phyloP scores from a whole-genome alignment of 1,284 basidiomycete genomes.

The Ustilago loliicola region DNA sequence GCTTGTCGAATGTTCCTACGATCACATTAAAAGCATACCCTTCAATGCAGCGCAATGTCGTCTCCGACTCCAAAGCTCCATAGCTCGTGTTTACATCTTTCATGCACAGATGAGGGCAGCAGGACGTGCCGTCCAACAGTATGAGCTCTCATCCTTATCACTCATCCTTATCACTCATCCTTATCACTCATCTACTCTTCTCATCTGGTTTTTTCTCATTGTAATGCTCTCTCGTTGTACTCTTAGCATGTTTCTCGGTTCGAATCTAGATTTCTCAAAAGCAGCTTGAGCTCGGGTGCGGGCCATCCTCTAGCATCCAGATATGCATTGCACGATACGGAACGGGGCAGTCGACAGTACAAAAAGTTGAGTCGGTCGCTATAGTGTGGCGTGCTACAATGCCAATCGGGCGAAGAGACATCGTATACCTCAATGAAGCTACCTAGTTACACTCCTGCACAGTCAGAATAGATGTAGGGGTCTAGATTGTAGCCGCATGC shows the following conservation, averaged over 20 bases:
- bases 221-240: constrained; percentile 38
- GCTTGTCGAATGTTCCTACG: not conserved
- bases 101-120: too few species aligned
- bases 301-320: too few species aligned
- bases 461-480: not conserved
- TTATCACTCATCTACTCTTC: not conserved
- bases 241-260: constrained; percentile 37
- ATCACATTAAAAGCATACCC: not conserved
- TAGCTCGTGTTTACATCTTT: too few species aligned
- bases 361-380: too few species aligned
- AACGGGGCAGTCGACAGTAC: not conserved
- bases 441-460: not conserved
- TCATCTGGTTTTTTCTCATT: constrained; percentile 11
- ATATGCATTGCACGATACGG: not conserved
- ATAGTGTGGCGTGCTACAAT: not conserved
- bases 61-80: too few species aligned
- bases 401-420: not conserved
- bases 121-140: too few species aligned
- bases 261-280: constrained; percentile 4
- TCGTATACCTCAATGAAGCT: not conserved
- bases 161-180: too few species aligned
- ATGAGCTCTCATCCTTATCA: too few species aligned
- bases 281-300: not conserved
- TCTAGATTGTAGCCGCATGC: not conserved
- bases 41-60: not conserved